Base-by-base conservation (phyloP, 768 basidiomycete genomes). In the Dentipellis sp. region DNA sequence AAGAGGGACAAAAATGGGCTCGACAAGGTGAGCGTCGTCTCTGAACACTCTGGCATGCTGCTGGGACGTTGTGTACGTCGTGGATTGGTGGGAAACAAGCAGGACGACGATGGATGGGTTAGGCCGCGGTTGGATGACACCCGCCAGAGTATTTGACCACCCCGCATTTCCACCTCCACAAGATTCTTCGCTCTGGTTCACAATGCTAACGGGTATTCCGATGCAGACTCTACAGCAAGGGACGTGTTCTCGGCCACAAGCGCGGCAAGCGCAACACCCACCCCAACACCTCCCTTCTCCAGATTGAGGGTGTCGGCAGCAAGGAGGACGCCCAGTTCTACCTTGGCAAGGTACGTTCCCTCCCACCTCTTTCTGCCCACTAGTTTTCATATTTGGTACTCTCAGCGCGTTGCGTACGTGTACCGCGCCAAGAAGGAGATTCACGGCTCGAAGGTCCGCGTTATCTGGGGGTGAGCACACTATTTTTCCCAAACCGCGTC, bases 271-370 rank as follows among this genome's bases (percentile, higher is more conserved):
- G 93, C 69, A 97, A 98, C 82, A 80, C 88, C 57, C 82, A 87
- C 69, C 94, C 93, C 69, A 95, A 95, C 80, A 97, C 94, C 59
- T 91, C 92, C 54, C 86, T 99, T 66, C 74, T 99, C 67, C 93
- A 95, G 75, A 91, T 99, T 69, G 97, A 99, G 78, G 95, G 95
- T 68, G 94, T 97, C 56, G 82, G 84, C 62, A 86, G 76, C 67
- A 91, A 94, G 75, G 83, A 95, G 76, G 94, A 95, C 68, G 91
- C 94, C 40, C 87, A 92, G 71, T 95, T 94, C 75, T 99, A 99
- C 82, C 84, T 98, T 60, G 97, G 97, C 69, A 99, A 99, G 88
- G 93, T 97, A 64, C 65, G 82, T n/a, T 23, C 48, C 29, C 1
- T 2, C 19, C 29, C 7, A 22, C 38, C 12, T 19, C 23, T 22